phyloP scores from a whole-genome alignment of 176 grass and related monocot species.

The Avena atlantica region DNA sequence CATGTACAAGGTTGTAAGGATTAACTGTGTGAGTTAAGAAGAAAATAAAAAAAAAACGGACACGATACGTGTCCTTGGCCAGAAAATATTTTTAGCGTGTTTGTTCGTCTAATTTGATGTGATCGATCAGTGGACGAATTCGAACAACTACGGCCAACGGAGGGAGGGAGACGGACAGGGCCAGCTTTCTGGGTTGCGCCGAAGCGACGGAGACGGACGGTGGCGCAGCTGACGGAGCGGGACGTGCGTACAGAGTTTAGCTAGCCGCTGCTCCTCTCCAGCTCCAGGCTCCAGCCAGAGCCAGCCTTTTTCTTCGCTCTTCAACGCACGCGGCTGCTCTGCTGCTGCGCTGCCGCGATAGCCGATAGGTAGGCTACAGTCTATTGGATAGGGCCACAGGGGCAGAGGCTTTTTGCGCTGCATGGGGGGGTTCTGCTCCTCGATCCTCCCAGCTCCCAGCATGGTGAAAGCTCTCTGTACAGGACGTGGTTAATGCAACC shows the following conservation, averaged over 20 bases:
- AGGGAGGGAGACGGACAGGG: not conserved
- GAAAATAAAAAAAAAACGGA: too few species aligned
- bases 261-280: not conserved
- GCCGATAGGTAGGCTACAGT: not conserved
- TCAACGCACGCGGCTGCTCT: not conserved
- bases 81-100: too few species aligned
- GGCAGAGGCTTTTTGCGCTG: not conserved
- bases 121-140: too few species aligned
- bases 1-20: too few species aligned
- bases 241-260: slow-evolving; percentile 1
- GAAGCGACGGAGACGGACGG: not conserved
- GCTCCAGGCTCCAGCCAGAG: too few species aligned
- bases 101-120: too few species aligned
- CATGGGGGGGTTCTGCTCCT: not conserved
- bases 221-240: not conserved
- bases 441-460: not conserved
- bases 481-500: not conserved
- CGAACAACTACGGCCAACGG: not conserved
- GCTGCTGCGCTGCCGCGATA: too few species aligned
- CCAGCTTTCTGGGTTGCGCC: not conserved
- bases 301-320: too few species aligned
- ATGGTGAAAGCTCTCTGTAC: not conserved
- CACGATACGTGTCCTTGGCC: too few species aligned
- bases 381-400: not conserved
- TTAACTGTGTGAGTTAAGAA: too few species aligned